phyloP scores from a whole-genome alignment of 345 rosid species.

The Orychophragmus violaceus region DNA sequence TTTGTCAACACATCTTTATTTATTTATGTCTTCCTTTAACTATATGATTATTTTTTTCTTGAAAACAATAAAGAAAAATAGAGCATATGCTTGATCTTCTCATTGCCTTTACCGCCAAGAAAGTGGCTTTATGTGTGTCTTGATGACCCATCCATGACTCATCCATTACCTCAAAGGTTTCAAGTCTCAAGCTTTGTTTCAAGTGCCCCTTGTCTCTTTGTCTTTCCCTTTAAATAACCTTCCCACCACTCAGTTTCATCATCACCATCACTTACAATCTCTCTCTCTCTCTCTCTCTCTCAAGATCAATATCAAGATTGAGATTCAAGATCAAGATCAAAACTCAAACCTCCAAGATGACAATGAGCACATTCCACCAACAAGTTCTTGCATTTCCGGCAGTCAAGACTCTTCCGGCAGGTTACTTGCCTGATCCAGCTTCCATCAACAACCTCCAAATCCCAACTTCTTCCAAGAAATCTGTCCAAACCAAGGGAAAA shows the following conservation, averaged over 20 bases:
- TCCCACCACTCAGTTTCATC: conserved; percentile 8
- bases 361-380: not conserved
- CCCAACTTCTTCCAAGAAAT: not conserved
- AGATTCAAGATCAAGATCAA: not conserved
- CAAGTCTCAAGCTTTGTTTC: conserved; percentile 3
- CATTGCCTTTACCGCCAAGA: not conserved
- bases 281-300: conserved; percentile 4
- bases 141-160: conserved; percentile 31
- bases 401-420: not conserved
- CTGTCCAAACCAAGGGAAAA: not conserved
- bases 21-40: not conserved
- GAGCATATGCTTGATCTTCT: conserved; percentile 6
- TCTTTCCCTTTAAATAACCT: conserved; percentile 30
- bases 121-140: conserved; percentile 27
- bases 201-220: conserved; percentile 26
- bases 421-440: not conserved
- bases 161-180: not conserved
- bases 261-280: conserved; percentile 5
- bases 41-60: not conserved
- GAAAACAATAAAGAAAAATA: not conserved
- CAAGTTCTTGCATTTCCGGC: not conserved
- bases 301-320: conserved; percentile 4
- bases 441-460: not conserved
- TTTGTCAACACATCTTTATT: not conserved
- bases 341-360: not conserved